These are phyloP conservation scores for Linnemannia zychae DNA, from an alignment of 192 early-diverging fungal species.

Conservation along the genomic window DNA sequence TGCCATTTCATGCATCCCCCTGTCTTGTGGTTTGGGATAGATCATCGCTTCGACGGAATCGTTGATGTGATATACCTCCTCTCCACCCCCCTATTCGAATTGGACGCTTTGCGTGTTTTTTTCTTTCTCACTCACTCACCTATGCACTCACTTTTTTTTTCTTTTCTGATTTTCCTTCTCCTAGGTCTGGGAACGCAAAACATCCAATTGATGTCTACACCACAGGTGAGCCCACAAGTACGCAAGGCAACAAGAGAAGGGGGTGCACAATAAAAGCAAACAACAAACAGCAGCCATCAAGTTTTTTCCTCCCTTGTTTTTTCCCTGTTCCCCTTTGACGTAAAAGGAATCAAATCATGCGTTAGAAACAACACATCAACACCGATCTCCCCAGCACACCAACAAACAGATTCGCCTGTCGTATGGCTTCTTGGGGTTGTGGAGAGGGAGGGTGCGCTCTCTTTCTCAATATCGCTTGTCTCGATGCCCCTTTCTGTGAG, in stretches of 20 bases:
- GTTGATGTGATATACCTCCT: background rate
- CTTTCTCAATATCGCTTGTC: no score
- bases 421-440: background rate
- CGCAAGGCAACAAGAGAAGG: background rate
- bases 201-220: background rate
- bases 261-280: background rate
- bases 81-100: background rate
- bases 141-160: conserved; percentile 68
- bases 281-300: background rate
- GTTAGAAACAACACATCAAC: background rate
- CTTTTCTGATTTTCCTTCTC: conserved; percentile 60
- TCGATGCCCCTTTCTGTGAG: no score
- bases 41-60: background rate
- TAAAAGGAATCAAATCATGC: background rate
- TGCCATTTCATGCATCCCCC: background rate
- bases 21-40: background rate
- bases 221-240: background rate
- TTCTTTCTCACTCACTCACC: background rate
- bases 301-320: background rate
- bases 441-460: no score
- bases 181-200: conserved; percentile 52
- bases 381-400: background rate
- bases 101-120: background rate
- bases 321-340: background rate
- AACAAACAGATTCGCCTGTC: background rate